Conservation (phyloP, 2,329 filamentous ascomycete genomes). For the Fusarium concolor region DNA sequence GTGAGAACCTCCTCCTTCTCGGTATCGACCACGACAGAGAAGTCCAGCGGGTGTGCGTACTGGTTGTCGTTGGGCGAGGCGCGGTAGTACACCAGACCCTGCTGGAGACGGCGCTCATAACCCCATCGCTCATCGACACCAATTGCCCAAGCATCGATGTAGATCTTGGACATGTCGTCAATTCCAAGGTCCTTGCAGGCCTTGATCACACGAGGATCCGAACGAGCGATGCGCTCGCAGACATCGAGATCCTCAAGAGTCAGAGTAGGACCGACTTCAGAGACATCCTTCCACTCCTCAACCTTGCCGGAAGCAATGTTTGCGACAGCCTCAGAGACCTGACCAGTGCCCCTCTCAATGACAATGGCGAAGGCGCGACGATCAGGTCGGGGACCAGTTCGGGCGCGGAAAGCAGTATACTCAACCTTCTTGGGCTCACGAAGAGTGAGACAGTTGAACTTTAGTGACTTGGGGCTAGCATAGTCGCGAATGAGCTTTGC, state of each 20-base stretch:
- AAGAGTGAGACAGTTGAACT: conserved; percentile 73
- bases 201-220: conserved; percentile 79
- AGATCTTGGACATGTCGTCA: conserved; percentile 85
- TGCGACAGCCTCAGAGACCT: conserved; percentile 65
- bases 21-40: conserved; percentile 57
- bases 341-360: conserved; percentile 53
- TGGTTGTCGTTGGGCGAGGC: conserved; percentile 75
- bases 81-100: conserved; percentile 85
- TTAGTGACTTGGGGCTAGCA: conserved; percentile 49
- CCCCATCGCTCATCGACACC: conserved; percentile 85
- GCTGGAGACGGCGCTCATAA: conserved; percentile 76
- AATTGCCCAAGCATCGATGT: conserved; percentile 87
- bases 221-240: conserved; percentile 75
- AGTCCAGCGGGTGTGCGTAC: conserved; percentile 68
- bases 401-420: conserved; percentile 70
- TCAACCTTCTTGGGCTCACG: conserved; percentile 72
- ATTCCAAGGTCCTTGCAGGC: conserved; percentile 81
- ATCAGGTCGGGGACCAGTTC: conserved; percentile 59
- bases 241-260: conserved; percentile 85
- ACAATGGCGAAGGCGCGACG: conserved; percentile 64
- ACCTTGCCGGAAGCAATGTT: conserved; percentile 55
- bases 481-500: conserved; percentile 60
- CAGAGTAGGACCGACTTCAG: conserved; percentile 63
- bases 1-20: conserved; percentile 63
- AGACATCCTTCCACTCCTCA: conserved; percentile 60